Conservation (phyloP, 768 basidiomycete genomes). For the Podaxis sp. region DNA sequence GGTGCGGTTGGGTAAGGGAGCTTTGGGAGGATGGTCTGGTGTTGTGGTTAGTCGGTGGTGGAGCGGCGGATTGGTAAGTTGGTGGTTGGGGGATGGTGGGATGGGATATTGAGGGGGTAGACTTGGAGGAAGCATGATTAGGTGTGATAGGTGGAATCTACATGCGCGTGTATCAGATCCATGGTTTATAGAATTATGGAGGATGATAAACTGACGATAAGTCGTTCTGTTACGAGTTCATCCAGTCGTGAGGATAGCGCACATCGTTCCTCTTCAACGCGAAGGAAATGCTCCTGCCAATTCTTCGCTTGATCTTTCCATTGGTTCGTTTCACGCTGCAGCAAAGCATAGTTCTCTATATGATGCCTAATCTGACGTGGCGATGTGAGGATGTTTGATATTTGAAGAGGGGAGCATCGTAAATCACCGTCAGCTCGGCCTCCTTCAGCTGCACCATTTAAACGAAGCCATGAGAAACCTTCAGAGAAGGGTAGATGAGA, state of each 20-base stretch:
- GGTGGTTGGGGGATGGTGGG: neutral
- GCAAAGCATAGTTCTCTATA: constrained; percentile 53
- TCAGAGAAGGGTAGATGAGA: constrained; percentile 9
- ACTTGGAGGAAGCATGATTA: neutral
- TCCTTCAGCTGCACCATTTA: constrained; percentile 45
- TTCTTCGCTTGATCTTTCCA: constrained; percentile 77
- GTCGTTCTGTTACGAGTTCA: constrained; percentile 53
- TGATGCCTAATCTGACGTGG: constrained; percentile 62
- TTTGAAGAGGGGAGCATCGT: neutral
- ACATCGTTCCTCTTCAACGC: constrained; percentile 69
- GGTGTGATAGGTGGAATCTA: constrained; percentile 4
- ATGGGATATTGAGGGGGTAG: neutral
- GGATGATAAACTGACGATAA: constrained; percentile 37
- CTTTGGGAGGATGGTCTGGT: neutral
- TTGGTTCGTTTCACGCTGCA: constrained; percentile 63
- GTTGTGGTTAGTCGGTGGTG: neutral
- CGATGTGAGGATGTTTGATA: constrained; percentile 29
- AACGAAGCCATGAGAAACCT: constrained; percentile 17
- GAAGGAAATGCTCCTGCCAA: constrained; percentile 80
- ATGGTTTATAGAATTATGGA: neutral
- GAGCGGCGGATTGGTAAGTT: constrained; percentile 17
- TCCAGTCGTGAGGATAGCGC: constrained; percentile 57
- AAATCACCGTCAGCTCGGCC: constrained; percentile 52
- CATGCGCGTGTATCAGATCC: neutral
- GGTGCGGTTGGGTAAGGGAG: neutral